Conservation (phyloP, 2,329 filamentous ascomycete genomes). For the Phoma sp. region DNA sequence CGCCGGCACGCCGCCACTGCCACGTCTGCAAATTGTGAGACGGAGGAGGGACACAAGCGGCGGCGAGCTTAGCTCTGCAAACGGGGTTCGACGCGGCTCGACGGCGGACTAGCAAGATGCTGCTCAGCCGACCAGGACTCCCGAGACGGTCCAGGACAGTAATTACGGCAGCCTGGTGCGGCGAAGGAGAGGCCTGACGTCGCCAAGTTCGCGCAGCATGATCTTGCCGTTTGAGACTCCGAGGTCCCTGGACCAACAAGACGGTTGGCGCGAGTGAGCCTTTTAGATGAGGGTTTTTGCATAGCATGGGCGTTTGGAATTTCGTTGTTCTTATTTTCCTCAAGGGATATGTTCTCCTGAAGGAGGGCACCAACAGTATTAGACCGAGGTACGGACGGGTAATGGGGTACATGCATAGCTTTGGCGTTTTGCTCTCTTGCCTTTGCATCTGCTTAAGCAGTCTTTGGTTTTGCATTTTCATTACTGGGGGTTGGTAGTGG, state of each 20-base stretch:
- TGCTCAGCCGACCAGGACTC: not conserved
- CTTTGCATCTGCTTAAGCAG: not conserved
- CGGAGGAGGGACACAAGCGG: conserved; percentile 45
- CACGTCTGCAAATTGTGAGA: conserved; percentile 42
- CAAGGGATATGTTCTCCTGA: too few relatives aligned
- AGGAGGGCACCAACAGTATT: too few relatives aligned
- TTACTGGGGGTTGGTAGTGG: too few relatives aligned
- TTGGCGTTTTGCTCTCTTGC: not conserved
- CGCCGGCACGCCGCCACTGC: conserved; percentile 30
- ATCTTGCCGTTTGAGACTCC: conserved; percentile 5
- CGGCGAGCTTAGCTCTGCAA: conserved; percentile 39
- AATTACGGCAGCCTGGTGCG: conserved; percentile 9
- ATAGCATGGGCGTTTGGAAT: conserved; percentile 10
- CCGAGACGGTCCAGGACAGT: not conserved
- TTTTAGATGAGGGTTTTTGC: not conserved
- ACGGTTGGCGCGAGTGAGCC: not conserved
- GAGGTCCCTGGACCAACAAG: not conserved
- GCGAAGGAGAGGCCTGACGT: conserved; percentile 6
- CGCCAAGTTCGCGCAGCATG: conserved; percentile 1
- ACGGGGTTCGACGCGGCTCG: conserved; percentile 10
- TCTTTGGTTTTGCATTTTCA: not conserved
- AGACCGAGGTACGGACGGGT: too few relatives aligned
- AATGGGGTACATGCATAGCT: conserved; percentile 12
- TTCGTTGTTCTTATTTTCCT: too few relatives aligned
- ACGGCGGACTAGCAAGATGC: conserved; percentile 15